A percentile compares a stretch with the other conserved stretches of the same genome.
Evolutionary conservation across 768 basidiomycete species (phyloP).

Genomic region (Agrocybe praecox): DNA sequence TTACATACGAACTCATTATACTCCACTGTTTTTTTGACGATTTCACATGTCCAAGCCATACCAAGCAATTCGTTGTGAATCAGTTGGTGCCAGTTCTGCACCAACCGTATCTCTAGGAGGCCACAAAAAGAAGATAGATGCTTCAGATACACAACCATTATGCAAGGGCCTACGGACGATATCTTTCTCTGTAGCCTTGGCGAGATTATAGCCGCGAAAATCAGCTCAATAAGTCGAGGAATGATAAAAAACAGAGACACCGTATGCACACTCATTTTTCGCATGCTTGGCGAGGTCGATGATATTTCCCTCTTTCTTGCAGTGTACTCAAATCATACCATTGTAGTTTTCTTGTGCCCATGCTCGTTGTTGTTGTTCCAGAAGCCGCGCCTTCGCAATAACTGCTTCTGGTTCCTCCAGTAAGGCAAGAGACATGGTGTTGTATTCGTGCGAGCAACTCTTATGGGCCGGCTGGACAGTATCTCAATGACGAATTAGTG

Average conservation of each 20-base stretch:
- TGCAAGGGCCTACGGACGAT: not conserved
- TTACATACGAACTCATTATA: too few relatives aligned
- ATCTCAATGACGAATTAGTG: not conserved
- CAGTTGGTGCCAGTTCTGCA: too few relatives aligned
- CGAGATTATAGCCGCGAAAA: not conserved
- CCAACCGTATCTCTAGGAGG: not conserved
- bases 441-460: not conserved
- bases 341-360: not conserved
- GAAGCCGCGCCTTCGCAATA: not conserved
- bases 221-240: not conserved
- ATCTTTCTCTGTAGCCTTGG: not conserved
- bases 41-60: too few relatives aligned
- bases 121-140: not conserved
- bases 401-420: conserved; percentile 3
- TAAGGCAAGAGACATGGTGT: not conserved
- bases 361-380: conserved; percentile 1
- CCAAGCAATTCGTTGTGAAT: too few relatives aligned
- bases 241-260: not conserved
- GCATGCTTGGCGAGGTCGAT: conserved; percentile 2
- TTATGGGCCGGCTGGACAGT: not conserved
- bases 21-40: too few relatives aligned
- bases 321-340: conserved; percentile 3
- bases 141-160: not conserved
- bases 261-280: conserved; percentile 1
- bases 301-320: not conserved